Percentiles rank a stretch among this genome's conserved stretches.
Evolutionary conservation across 176 grass and related monocot genomes (phyloP).

Genomic region (Aegilops sharonensis): DNA sequence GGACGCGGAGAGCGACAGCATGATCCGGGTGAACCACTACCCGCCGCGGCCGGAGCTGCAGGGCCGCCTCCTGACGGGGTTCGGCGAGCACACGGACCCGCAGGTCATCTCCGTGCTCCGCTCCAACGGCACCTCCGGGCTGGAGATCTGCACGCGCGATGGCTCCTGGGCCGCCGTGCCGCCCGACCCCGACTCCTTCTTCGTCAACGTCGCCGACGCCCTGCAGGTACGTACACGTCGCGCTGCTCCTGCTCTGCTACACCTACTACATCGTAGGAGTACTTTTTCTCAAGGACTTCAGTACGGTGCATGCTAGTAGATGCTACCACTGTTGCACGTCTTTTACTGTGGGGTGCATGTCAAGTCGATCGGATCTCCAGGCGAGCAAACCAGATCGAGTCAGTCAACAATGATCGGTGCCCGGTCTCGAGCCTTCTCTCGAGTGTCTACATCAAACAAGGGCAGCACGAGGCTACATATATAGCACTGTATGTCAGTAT

Average conservation of each 20-base stretch:
- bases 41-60: constrained; percentile 51
- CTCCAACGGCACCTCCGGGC: constrained; percentile 77
- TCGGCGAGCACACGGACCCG: constrained; percentile 95
- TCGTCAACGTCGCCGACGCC: constrained; percentile 84
- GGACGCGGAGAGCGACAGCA: constrained; percentile 62
- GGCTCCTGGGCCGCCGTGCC: constrained; percentile 72
- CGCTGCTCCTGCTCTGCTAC: background rate
- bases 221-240: constrained; percentile 56
- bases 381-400: background rate
- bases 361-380: background rate
- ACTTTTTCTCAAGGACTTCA: no score
- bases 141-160: constrained; percentile 62
- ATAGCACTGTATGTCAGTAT: background rate
- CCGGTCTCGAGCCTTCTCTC: background rate
- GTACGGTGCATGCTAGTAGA: no score
- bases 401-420: background rate
- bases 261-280: no score
- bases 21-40: constrained; percentile 86
- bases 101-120: constrained; percentile 88
- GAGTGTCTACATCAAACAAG: background rate
- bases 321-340: background rate
- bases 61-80: constrained; percentile 63
- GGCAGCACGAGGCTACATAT: background rate
- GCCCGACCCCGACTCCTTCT: constrained; percentile 73
- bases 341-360: background rate